Conservation (phyloP, 2,329 filamentous ascomycete genomes). For the Ophiostoma ulmi region DNA sequence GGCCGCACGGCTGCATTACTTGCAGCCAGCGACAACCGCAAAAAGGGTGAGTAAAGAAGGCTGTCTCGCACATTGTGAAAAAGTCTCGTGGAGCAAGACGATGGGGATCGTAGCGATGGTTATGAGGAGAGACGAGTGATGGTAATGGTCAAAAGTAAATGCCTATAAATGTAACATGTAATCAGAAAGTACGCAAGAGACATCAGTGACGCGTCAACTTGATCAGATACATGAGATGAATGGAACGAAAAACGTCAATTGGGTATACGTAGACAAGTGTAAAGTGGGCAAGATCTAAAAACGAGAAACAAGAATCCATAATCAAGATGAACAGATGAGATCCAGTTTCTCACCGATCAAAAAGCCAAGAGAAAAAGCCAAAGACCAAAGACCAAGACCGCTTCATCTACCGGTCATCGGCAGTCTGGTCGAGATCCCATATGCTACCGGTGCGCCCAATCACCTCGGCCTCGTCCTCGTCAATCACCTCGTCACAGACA, state of each 20-base stretch:
- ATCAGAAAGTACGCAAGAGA: background rate
- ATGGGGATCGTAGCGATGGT: background rate
- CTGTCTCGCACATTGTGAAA: constrained; percentile 45
- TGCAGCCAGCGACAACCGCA: constrained; percentile 52
- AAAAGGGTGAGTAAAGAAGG: constrained; percentile 44
- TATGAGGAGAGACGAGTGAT: background rate
- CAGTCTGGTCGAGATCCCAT: constrained; percentile 27
- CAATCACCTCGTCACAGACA: constrained; percentile 24
- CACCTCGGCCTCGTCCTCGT: constrained; percentile 22
- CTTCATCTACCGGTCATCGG: constrained; percentile 19
- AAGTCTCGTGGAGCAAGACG: background rate
- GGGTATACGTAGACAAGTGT: constrained; percentile 2
- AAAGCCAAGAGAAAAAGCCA: background rate
- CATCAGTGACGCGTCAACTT: background rate
- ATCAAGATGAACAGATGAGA: background rate
- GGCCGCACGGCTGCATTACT: constrained; percentile 44
- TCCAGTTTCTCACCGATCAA: background rate
- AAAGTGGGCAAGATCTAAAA: background rate
- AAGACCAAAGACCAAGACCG: background rate
- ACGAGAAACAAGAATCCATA: background rate
- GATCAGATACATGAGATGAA: background rate
- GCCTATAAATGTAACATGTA: background rate
- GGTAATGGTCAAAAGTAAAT: background rate
- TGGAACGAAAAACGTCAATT: background rate
- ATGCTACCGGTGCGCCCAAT: constrained; percentile 28